Conservation (phyloP, 495 filamentous ascomycete species). For the Apiosordaria backusii region DNA sequence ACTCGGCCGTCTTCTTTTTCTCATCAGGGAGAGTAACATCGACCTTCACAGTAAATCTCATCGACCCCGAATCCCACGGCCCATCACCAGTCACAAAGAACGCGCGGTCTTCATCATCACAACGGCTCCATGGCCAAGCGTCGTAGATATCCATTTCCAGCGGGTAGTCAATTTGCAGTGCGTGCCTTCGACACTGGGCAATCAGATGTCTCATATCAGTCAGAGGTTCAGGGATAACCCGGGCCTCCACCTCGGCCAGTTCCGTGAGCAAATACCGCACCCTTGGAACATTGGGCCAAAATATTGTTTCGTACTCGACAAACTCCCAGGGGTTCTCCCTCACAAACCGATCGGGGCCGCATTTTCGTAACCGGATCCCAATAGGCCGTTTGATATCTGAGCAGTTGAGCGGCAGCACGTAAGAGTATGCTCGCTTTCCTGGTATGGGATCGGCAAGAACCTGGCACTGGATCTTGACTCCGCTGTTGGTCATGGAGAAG, state of each 20-base stretch:
- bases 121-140: not conserved
- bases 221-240: not conserved
- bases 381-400: not conserved
- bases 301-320: not conserved
- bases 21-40: not conserved
- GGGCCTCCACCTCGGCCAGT: not conserved
- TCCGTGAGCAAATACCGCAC: not conserved
- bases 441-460: not conserved
- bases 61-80: not conserved
- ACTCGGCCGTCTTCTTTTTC: not conserved
- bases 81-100: conserved; percentile 4
- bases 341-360: not conserved
- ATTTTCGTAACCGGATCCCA: not conserved
- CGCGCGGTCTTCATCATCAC: not conserved
- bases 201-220: not conserved
- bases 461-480: not conserved
- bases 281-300: not conserved
- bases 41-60: not conserved
- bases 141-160: not conserved
- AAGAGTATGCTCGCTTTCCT: not conserved
- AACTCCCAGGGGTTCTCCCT: not conserved
- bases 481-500: not conserved
- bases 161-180: not conserved
- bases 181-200: not conserved
- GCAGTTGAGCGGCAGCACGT: not conserved